These are phyloP conservation scores for Talaromyces amestolkiae DNA, from an alignment of 2,329 filamentous ascomycete species.

Conservation along the genomic window DNA sequence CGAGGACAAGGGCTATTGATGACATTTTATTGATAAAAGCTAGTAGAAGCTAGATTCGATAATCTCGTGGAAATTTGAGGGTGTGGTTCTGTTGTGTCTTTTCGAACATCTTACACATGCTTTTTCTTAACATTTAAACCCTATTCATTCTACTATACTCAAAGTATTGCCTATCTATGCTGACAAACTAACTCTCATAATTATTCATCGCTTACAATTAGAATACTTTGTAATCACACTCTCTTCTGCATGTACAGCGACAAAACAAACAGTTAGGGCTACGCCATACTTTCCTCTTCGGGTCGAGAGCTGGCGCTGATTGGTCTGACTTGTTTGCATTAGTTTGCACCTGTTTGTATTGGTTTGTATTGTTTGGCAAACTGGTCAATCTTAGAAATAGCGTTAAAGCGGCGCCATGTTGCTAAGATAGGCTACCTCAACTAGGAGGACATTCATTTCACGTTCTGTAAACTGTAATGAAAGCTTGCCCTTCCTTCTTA, in stretches of 20 bases:
- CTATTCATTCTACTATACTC: background rate
- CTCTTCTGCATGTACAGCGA: background rate
- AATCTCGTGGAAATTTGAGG: no score
- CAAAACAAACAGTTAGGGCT: background rate
- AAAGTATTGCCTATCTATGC: background rate
- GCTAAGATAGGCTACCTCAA: background rate
- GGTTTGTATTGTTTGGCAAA: background rate
- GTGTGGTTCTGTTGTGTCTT: no score
- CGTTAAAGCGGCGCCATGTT: background rate
- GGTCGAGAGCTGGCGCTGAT: background rate
- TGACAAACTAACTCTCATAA: background rate
- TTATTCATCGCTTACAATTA: background rate
- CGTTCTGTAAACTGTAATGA: no score
- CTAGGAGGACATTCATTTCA: no score
- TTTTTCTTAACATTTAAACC: background rate
- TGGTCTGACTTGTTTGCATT: background rate
- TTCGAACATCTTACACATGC: no score
- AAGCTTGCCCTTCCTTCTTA: no score
- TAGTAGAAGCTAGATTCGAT: no score
- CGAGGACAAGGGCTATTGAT: conserved; percentile 38
- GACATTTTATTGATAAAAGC: background rate
- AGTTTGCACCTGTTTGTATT: background rate
- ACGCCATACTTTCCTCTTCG: background rate
- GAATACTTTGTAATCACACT: background rate
- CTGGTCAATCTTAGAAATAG: background rate